phyloP scores from a whole-genome alignment of 345 rosid species.

The Eucalyptus curtisii region DNA sequence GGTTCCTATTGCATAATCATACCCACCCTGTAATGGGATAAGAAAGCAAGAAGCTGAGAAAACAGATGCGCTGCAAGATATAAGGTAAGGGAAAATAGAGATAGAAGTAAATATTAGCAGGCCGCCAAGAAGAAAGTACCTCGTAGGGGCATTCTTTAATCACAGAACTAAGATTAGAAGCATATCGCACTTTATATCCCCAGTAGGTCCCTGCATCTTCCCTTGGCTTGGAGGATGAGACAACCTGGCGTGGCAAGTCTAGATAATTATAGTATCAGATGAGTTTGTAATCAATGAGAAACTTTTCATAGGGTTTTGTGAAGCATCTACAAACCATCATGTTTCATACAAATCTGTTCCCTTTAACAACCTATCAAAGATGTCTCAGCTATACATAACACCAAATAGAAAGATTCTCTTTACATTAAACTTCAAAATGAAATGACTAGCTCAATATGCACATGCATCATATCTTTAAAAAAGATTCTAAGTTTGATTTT shows the following conservation, averaged over 20 bases:
- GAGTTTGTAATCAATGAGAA: not conserved
- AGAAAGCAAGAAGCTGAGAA: not conserved
- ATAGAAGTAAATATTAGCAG: not conserved
- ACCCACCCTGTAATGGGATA: constrained; percentile 60
- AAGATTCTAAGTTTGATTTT: not conserved
- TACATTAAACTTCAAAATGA: not conserved
- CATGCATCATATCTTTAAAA: not conserved
- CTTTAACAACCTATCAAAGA: not conserved
- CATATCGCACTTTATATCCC: constrained; percentile 93
- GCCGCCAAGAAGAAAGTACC: constrained; percentile 16
- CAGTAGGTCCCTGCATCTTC: constrained; percentile 75
- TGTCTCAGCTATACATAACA: not conserved
- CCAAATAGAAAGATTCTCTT: not conserved
- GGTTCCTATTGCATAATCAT: constrained; percentile 79
- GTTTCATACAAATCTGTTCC: not conserved
- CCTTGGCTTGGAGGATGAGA: constrained; percentile 56
- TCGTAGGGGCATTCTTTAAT: constrained; percentile 44
- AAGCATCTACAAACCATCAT: not conserved
- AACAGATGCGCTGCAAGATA: not conserved
- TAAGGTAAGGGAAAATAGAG: not conserved
- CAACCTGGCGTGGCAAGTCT: constrained; percentile 59
- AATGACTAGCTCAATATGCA: not conserved
- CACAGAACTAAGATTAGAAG: constrained; percentile 61
- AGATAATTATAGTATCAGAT: constrained; percentile 17
- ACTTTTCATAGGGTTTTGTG: not conserved